phyloP scores from a whole-genome alignment of 768 basidiomycete genomes.

The Naganishia friedmannii region DNA sequence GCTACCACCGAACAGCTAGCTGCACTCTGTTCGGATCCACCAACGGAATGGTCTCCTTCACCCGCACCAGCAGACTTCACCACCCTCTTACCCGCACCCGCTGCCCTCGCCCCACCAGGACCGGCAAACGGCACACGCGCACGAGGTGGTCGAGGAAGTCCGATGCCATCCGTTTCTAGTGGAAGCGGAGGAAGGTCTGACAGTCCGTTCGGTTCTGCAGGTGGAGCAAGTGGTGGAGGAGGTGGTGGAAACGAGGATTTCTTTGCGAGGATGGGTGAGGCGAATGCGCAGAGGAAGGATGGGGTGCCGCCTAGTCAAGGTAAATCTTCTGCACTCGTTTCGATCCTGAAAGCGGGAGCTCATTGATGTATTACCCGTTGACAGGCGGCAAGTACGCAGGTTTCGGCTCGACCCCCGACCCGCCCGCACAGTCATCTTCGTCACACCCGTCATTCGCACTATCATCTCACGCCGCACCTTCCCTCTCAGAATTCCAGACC shows the following conservation, averaged over 20 bases:
- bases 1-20: constrained; percentile 61
- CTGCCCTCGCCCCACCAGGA: constrained; percentile 68
- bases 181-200: constrained; percentile 33
- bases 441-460: constrained; percentile 68
- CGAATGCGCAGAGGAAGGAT: constrained; percentile 73
- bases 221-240: constrained; percentile 39
- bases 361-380: neutral
- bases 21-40: constrained; percentile 60
- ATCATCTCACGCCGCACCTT: constrained; percentile 76
- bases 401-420: constrained; percentile 78
- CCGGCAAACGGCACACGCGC: constrained; percentile 68
- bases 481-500: constrained; percentile 74
- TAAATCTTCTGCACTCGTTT: neutral
- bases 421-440: constrained; percentile 53
- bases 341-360: neutral
- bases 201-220: constrained; percentile 27
- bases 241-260: constrained; percentile 71
- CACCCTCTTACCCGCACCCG: constrained; percentile 61
- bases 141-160: constrained; percentile 56
- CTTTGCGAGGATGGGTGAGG: constrained; percentile 75
- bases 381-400: constrained; percentile 75
- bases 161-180: constrained; percentile 60
- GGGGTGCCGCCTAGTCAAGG: constrained; percentile 90
- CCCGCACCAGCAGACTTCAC: constrained; percentile 60
- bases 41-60: constrained; percentile 73